Conservation (phyloP, 495 filamentous ascomycete genomes). For the Aspergillus incahuasiensis region DNA sequence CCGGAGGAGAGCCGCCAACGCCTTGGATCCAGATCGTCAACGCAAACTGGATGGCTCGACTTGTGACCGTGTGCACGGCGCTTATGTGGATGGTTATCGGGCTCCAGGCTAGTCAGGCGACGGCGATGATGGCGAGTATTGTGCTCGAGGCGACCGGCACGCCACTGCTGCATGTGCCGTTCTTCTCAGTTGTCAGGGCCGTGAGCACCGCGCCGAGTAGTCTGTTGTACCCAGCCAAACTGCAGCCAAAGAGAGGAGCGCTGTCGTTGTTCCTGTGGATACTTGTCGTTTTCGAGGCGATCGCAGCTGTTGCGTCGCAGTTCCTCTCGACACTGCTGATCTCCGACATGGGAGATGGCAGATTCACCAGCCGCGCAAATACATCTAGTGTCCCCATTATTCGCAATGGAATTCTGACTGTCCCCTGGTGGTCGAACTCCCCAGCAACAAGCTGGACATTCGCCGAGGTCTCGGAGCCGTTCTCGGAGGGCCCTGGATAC, state of each 20-base stretch:
- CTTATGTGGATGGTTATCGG: neutral
- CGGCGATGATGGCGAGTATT: neutral
- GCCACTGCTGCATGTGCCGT: neutral
- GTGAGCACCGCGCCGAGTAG: neutral
- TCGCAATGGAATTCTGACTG: neutral
- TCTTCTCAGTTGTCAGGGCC: neutral
- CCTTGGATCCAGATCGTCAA: neutral
- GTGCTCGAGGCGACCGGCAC: neutral
- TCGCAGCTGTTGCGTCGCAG: neutral
- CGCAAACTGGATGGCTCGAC: neutral
- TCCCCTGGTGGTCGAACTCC: neutral
- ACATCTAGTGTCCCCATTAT: neutral
- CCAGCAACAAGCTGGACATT: slow-evolving; percentile 1
- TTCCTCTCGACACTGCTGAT: neutral
- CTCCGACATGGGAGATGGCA: neutral
- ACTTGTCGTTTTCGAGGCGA: neutral
- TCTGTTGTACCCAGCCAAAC: neutral
- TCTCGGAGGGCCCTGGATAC: neutral
- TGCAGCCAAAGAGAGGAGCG: neutral
- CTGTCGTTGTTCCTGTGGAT: neutral
- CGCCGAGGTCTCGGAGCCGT: neutral
- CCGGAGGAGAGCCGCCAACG: neutral
- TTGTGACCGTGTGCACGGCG: neutral
- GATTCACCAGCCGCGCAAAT: neutral
- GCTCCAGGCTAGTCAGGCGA: neutral